These are phyloP conservation scores for Solanum pimpinellifolium DNA, from an alignment of 257 asterid genomes.

Conservation along the genomic window DNA sequence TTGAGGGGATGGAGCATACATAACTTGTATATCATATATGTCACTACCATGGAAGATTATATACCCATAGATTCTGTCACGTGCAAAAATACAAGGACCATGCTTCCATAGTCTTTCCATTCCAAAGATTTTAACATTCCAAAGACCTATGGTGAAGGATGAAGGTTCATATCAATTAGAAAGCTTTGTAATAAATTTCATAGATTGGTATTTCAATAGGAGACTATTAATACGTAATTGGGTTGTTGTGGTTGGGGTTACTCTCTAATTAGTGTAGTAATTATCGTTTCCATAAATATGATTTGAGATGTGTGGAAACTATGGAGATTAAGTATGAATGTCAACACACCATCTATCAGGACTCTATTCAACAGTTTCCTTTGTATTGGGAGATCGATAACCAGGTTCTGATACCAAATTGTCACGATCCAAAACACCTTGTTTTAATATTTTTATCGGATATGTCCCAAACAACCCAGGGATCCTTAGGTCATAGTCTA, in stretches of 20 bases:
- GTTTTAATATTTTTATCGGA: no score
- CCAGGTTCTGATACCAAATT: background rate
- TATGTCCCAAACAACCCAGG: background rate
- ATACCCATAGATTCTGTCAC: background rate
- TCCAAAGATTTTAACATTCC: no score
- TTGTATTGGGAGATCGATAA: background rate
- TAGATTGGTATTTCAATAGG: background rate
- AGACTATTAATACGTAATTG: background rate
- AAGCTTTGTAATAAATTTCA: background rate
- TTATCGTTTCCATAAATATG: no score
- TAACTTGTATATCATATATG: conserved; percentile 7
- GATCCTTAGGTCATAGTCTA: background rate
- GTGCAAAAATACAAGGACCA: background rate
- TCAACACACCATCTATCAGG: background rate
- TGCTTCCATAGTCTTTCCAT: background rate
- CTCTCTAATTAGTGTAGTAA: no score
- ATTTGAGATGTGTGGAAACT: background rate
- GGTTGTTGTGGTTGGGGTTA: background rate
- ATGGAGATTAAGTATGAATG: background rate
- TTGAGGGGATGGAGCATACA: background rate
- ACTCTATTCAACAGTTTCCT: no score
- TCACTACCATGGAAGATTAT: background rate
- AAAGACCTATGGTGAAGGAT: no score
- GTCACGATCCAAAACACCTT: no score
- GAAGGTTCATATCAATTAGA: background rate